A percentile compares a stretch with the other conserved stretches of the same genome.
Evolutionary conservation across 1,139 yeast genomes (phyloP).

Genomic region (Zygosaccharomyces sapae): DNA sequence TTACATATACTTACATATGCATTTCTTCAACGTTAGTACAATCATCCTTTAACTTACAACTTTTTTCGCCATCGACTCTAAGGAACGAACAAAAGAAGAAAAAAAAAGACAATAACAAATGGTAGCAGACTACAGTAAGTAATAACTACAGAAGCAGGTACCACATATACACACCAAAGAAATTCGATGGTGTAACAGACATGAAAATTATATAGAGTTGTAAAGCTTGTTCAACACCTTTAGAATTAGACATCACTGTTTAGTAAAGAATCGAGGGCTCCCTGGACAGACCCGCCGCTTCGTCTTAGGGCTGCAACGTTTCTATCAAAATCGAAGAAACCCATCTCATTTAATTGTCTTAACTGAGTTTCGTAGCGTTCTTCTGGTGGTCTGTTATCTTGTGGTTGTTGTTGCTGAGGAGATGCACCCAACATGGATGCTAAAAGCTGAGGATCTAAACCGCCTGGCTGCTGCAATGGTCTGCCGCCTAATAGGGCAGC

Average conservation of each 20-base stretch:
- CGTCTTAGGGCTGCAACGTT: slow-evolving; percentile 89
- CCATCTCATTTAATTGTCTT: slow-evolving; percentile 93
- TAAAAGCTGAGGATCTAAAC: slow-evolving; percentile 40
- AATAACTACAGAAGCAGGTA: neutral
- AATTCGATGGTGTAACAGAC: too few relatives aligned
- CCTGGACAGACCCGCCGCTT: slow-evolving; percentile 95
- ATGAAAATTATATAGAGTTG: neutral
- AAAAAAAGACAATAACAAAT: neutral
- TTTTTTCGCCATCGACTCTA: neutral
- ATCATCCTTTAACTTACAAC: neutral
- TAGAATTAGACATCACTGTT: slow-evolving; percentile 42
- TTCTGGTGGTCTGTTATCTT: slow-evolving; percentile 89
- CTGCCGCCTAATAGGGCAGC: slow-evolving; percentile 42
- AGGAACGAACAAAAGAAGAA: neutral
- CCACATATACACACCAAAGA: neutral
- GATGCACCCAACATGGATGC: slow-evolving; percentile 41
- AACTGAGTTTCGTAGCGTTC: slow-evolving; percentile 87
- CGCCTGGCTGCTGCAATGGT: slow-evolving; percentile 21
- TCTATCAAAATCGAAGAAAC: slow-evolving; percentile 87
- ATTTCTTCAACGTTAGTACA: neutral
- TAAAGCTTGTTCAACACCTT: neutral
- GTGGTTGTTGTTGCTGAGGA: slow-evolving; percentile 39
- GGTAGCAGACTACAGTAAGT: neutral
- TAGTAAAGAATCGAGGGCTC: slow-evolving; percentile 85
- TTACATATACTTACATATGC: neutral